Evolutionary conservation across 2,329 filamentous ascomycete genomes (phyloP).

Genomic region (Clarireedia homoeocarpa): DNA sequence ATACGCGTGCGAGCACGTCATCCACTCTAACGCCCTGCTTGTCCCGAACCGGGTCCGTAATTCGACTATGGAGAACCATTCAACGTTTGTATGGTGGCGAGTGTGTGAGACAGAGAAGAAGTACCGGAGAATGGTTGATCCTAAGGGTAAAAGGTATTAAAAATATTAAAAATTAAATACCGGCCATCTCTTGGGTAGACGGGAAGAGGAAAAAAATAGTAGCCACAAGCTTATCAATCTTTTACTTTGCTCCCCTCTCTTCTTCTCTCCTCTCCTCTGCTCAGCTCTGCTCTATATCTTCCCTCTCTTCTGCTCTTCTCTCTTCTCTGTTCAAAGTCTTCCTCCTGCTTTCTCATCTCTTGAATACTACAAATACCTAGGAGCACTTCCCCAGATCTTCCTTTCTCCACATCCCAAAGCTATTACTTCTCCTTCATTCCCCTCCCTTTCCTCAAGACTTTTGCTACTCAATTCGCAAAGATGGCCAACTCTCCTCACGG

Average conservation of each 20-base stretch:
- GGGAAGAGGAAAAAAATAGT: neutral
- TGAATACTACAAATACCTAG: neutral
- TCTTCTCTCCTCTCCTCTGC: neutral
- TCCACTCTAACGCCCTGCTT: neutral
- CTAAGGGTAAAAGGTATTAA: neutral
- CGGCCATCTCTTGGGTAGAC: neutral
- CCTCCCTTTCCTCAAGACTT: neutral
- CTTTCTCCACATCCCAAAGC: slow-evolving; percentile 2
- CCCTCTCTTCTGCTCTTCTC: neutral
- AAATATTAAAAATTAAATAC: neutral
- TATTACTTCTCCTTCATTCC: neutral
- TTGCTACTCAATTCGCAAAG: slow-evolving; percentile 21
- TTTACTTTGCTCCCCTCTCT: neutral
- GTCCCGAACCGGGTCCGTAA: slow-evolving; percentile 1
- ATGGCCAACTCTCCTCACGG: slow-evolving; percentile 74
- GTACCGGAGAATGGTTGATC: neutral
- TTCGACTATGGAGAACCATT: neutral
- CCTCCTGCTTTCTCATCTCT: slow-evolving; percentile 2
- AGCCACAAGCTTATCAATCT: neutral
- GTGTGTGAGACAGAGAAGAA: neutral
- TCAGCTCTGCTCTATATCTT: neutral
- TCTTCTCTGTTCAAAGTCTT: neutral
- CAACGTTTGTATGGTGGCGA: neutral
- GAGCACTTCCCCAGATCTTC: neutral
- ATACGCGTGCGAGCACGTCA: slow-evolving; percentile 8